phyloP scores from a whole-genome alignment of 805 yeast genomes.

The Lachancea nothofagi region DNA sequence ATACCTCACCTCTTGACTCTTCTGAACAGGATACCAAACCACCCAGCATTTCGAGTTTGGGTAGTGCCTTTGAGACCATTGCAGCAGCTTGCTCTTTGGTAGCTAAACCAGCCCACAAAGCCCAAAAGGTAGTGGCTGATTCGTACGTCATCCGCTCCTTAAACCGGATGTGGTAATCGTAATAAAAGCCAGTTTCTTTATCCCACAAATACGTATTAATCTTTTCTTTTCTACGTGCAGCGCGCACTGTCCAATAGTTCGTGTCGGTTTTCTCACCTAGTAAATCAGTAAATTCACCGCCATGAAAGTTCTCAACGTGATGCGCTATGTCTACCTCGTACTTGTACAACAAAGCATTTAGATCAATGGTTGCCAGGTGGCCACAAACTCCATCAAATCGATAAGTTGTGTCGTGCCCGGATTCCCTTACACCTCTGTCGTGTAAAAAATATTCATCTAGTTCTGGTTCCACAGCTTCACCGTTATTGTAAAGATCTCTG shows the following conservation, averaged over 20 bases:
- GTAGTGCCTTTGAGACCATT: conserved; percentile 52
- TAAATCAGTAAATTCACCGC: conserved; percentile 40
- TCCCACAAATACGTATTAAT: conserved; percentile 79
- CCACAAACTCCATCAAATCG: conserved; percentile 89
- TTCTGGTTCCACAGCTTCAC: conserved; percentile 64
- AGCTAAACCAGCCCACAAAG: conserved; percentile 79
- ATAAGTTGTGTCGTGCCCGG: conserved; percentile 93
- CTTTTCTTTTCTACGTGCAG: conserved; percentile 46
- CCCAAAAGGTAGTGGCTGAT: conserved; percentile 88
- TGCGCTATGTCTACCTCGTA: conserved; percentile 81
- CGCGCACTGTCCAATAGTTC: conserved; percentile 55
- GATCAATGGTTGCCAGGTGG: conserved; percentile 81
- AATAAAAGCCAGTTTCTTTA: conserved; percentile 68
- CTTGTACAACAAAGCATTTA: conserved; percentile 79
- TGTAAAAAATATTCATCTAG: conserved; percentile 84
- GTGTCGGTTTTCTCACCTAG: conserved; percentile 42
- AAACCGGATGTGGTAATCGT: conserved; percentile 70
- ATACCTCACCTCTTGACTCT: conserved; percentile 63
- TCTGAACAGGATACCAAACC: conserved; percentile 85
- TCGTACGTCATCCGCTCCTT: conserved; percentile 59
- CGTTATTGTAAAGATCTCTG: conserved; percentile 61
- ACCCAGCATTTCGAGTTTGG: conserved; percentile 76
- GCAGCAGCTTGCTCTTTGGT: conserved; percentile 60
- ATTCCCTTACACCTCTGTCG: conserved; percentile 92
- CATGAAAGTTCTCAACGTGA: conserved; percentile 51